These are phyloP conservation scores for Papiliotrema terrestris DNA, from an alignment of 1,284 basidiomycete genomes.

Conservation along the genomic window DNA sequence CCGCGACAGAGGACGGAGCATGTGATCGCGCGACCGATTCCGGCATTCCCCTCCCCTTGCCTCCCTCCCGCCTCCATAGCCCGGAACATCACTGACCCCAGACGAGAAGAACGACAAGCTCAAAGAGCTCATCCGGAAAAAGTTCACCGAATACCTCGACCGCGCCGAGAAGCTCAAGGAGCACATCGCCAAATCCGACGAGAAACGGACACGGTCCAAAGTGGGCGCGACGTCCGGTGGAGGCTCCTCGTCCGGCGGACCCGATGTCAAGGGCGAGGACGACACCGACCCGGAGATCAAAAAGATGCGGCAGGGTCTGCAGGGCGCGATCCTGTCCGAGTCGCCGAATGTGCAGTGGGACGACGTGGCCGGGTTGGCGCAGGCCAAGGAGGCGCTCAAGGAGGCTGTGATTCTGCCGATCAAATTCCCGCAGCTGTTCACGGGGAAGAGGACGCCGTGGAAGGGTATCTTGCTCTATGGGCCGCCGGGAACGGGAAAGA, in stretches of 20 bases:
- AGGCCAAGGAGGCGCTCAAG: constrained; percentile 92
- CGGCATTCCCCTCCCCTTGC: background rate
- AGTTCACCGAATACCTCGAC: constrained; percentile 88
- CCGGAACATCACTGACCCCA: constrained; percentile 40
- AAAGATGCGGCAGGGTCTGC: constrained; percentile 85
- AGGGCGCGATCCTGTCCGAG: constrained; percentile 85
- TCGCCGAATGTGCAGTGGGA: constrained; percentile 97
- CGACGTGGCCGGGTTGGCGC: constrained; percentile 92
- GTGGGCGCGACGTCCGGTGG: constrained; percentile 60
- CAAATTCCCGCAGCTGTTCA: constrained; percentile 98
- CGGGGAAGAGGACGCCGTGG: constrained; percentile 97
- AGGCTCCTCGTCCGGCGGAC: constrained; percentile 57
- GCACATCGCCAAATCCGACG: constrained; percentile 62
- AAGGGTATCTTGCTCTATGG: constrained; percentile 92
- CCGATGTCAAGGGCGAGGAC: constrained; percentile 60
- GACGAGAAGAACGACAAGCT: constrained; percentile 97
- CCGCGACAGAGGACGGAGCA: no score
- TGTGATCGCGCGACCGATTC: no score
- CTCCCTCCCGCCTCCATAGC: background rate
- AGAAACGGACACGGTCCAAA: constrained; percentile 71
- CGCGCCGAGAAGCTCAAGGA: constrained; percentile 91
- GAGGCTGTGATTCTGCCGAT: constrained; percentile 98
- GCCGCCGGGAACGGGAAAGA: constrained; percentile 93
- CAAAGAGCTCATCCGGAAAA: constrained; percentile 79
- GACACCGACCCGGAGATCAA: constrained; percentile 88